Base-by-base conservation (phyloP, 129 eudicot genomes). In the Kitagawia praeruptora region DNA sequence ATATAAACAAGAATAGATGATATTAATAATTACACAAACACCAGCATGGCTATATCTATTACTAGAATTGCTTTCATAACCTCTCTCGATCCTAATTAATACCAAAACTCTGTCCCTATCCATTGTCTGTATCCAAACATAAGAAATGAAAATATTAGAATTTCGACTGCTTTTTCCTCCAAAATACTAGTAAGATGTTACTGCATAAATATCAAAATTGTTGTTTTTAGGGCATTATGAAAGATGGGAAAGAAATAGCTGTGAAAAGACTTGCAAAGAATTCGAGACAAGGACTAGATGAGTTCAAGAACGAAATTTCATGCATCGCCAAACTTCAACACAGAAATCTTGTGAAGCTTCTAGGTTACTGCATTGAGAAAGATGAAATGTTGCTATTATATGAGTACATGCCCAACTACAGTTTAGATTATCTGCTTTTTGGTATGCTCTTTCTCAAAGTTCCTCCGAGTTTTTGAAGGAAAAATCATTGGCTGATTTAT, bases 311-410 rank as follows among this genome's bases (percentile, higher is more conserved):
- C 38, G 75, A 70, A 70, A 41, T 70, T 70, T 70, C 25, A 38
- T 70, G 28, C 11, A 77, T 82, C 31, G 81, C 82, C 38, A 82
- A 77, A 64, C 82, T 77, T 28, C 85, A 78, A 25, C 85, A 82
- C 39, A 74, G 82, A 28, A 82, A 82, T 37, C 79, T 82, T 23
- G 85, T 70, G 75, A 82, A 44, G 75, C 82, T 82, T 78, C 69
- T 82, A 21, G 85, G 85, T 16, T 78, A 78, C 69, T 78, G 85
- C 82, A 28, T 78, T 72, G 64, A 73, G 47, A 73, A 78, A 44
- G 82, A 74, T n/a, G 79, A 82, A 5, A 71, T 71, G 75, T 40
- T 71, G 49, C 23, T 71, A 47, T 8, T 71, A 23, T 71, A 71
- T 21, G 75, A 71, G 25, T 71, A 16, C 13, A 40, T 71, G 75